These are phyloP conservation scores for Heliamphora pulchella DNA, from an alignment of 179 eudicot species.

Conservation along the genomic window DNA sequence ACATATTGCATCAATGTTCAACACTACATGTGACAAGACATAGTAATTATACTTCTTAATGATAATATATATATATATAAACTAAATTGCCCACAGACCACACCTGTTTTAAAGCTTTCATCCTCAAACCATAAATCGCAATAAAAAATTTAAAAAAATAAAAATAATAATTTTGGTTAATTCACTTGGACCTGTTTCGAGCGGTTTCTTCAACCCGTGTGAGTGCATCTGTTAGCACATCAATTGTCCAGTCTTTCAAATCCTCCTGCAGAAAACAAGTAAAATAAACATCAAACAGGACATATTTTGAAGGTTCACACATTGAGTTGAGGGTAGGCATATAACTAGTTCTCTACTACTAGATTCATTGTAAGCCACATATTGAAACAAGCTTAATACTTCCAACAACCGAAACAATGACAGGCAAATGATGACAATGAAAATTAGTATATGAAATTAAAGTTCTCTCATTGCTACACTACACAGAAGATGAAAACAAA, in stretches of 20 bases:
- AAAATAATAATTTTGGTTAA: background rate
- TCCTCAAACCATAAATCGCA: no score
- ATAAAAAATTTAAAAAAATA: no score
- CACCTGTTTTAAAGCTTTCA: no score
- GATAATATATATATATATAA: no score
- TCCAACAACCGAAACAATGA: no score
- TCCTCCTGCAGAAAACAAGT: conserved; percentile 53
- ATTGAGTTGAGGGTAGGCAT: background rate
- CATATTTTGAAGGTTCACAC: background rate
- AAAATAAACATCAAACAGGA: no score
- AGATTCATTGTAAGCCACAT: background rate
- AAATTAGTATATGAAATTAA: background rate
- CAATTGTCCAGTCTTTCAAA: conserved; percentile 80
- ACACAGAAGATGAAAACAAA: background rate
- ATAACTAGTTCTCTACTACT: background rate
- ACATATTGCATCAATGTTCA: no score
- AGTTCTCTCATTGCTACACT: background rate
- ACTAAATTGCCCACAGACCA: no score
- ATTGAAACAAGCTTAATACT: background rate
- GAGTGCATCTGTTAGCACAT: conserved; percentile 75
- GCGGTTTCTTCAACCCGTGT: conserved; percentile 72
- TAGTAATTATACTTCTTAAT: no score
- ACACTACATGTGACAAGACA: no score
- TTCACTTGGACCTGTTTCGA: conserved; percentile 36
- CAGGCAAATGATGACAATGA: background rate